phyloP scores from a whole-genome alignment of 73 alveolate genomes.

The Paramecium primaurelia region DNA sequence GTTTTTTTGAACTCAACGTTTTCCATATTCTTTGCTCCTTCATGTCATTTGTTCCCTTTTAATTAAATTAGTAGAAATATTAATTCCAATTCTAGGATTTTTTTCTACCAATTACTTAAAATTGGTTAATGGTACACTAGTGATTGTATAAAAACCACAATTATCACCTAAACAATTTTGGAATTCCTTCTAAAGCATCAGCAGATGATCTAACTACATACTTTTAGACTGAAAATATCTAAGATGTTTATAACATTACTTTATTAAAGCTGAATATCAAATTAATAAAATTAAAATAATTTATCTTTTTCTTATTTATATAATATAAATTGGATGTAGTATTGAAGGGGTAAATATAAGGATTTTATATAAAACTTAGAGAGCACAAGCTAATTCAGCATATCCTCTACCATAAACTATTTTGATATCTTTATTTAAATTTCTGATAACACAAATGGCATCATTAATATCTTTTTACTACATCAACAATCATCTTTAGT shows the following conservation, averaged over 20 bases:
- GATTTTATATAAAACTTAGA: background rate
- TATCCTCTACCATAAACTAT: constrained; percentile 98
- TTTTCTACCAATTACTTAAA: constrained; percentile 58
- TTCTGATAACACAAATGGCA: constrained; percentile 98
- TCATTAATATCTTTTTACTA: constrained; percentile 98
- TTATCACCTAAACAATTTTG: constrained; percentile 94
- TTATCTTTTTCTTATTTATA: too few relatives aligned
- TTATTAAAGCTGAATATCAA: too few relatives aligned
- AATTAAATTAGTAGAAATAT: background rate
- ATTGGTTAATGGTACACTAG: constrained; percentile 86
- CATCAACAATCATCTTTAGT: constrained; percentile 93
- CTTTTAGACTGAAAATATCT: constrained; percentile 74
- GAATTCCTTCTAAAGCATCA: constrained; percentile 96
- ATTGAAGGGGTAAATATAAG: too few relatives aligned
- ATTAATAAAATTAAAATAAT: too few relatives aligned
- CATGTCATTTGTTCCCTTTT: constrained; percentile 88
- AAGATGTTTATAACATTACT: background rate
- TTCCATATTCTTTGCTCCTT: constrained; percentile 90
- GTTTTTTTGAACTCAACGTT: constrained; percentile 72
- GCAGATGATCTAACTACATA: constrained; percentile 98
- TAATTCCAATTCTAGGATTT: constrained; percentile 56
- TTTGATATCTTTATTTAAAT: constrained; percentile 89
- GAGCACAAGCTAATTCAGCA: constrained; percentile 83
- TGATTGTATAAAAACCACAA: constrained; percentile 94
- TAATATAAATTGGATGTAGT: too few relatives aligned